Conservation (phyloP, 1,284 basidiomycete genomes). For the Cutaneotrichosporon sp. region DNA sequence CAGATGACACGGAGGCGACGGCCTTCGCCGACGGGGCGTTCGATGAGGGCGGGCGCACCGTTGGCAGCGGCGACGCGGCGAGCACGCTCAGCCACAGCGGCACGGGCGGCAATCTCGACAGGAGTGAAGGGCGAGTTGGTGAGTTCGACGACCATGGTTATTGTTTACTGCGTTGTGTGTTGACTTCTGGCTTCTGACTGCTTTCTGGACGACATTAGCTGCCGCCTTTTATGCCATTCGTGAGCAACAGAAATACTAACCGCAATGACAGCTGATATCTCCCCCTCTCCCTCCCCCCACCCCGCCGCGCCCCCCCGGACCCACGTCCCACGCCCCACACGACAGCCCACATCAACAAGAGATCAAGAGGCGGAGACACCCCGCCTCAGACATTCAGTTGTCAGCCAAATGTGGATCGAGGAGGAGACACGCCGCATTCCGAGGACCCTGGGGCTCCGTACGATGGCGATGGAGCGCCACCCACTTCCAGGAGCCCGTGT, state of each 20-base stretch:
- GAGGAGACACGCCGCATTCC: no score
- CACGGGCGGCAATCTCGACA: slow-evolving; percentile 5
- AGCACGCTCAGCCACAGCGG: slow-evolving; percentile 1
- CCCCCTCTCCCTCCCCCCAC: no score
- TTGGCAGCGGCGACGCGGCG: background rate
- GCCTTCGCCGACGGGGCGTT: slow-evolving; percentile 10
- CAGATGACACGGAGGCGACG: slow-evolving; percentile 13
- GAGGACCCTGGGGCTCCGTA: no score
- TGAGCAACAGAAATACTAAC: background rate
- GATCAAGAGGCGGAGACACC: background rate
- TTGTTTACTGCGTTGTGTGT: background rate
- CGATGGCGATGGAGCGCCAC: no score
- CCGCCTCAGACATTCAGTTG: background rate
- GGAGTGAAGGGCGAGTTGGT: slow-evolving; percentile 3
- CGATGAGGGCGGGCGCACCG: slow-evolving; percentile 15
- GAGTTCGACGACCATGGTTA: slow-evolving; percentile 9
- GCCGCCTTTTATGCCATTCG: background rate
- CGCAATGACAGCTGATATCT: no score
- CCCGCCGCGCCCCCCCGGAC: no score
- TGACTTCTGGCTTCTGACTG: slow-evolving; percentile 1
- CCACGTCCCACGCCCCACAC: no score
- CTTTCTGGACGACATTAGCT: background rate
- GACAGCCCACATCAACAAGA: no score
- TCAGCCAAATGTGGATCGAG: no score
- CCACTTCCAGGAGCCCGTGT: no score